Percentiles rank a stretch among this genome's conserved stretches.
Conservation (phyloP, 352 stramenopile genomes). For the Phytophthora pluvialis region DNA sequence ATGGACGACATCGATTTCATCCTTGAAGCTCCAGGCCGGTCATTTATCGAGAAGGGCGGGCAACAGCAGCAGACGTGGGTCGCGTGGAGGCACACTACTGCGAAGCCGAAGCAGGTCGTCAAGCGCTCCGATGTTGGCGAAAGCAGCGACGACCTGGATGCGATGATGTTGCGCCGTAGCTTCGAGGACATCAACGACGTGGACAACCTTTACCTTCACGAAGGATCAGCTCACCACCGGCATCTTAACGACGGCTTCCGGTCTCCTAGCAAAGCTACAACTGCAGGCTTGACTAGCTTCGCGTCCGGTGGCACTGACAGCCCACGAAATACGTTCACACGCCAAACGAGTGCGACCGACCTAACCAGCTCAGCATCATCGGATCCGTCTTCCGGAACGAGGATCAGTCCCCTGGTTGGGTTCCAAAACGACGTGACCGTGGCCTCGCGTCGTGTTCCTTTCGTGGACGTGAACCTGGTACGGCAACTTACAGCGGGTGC, state of each 20-base stretch:
- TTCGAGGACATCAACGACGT: conserved; percentile 17
- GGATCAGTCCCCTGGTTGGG: conserved; percentile 22
- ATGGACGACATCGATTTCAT: conserved; percentile 39
- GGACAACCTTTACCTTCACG: conserved; percentile 13
- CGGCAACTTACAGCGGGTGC: conserved; percentile 49
- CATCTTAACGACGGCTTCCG: conserved; percentile 8
- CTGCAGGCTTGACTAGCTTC: conserved; percentile 29
- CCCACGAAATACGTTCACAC: conserved; percentile 27
- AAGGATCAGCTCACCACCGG: conserved; percentile 13
- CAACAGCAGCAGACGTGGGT: conserved; percentile 26
- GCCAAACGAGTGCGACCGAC: conserved; percentile 16
- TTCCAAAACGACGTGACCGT: conserved; percentile 39
- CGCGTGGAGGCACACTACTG: conserved; percentile 9
- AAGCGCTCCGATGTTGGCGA: conserved; percentile 2
- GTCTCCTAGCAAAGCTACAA: conserved; percentile 31
- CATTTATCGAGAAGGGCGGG: conserved; percentile 16
- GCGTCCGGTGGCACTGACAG: conserved; percentile 18
- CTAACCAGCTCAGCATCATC: conserved; percentile 7
- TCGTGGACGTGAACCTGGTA: conserved; percentile 42
- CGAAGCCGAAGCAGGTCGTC: conserved; percentile 11
- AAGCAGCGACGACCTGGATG: conserved; percentile 20
- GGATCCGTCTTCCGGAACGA: conserved; percentile 3
- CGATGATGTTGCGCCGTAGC: conserved; percentile 7
- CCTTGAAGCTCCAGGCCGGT: conserved; percentile 23
- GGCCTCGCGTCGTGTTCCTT: conserved; percentile 41